Evolutionary conservation across 345 rosid genomes (phyloP).

Genomic region (Citrus sp.): DNA sequence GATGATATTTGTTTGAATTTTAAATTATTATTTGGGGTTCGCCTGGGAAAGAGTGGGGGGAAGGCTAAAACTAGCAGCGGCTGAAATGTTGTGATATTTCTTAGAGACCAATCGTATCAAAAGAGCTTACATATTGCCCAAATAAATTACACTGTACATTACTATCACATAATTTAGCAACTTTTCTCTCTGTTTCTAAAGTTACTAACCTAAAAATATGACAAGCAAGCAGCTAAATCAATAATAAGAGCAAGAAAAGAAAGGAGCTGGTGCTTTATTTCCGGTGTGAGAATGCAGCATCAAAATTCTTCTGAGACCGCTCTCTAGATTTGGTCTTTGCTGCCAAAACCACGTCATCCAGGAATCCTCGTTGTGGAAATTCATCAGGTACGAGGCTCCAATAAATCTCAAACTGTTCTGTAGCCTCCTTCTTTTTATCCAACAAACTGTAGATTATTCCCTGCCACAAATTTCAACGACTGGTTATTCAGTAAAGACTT

Average conservation of each 20-base stretch:
- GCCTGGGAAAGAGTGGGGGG: accelerated
- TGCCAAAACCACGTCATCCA: constrained; percentile 70
- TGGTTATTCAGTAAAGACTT: background rate
- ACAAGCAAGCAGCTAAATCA: background rate
- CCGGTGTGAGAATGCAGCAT: constrained; percentile 36
- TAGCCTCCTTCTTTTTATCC: constrained; percentile 75
- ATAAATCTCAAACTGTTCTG: constrained; percentile 68
- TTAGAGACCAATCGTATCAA: background rate
- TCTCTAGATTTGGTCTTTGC: constrained; percentile 63
- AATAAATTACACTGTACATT: constrained; percentile 1
- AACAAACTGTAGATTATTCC: constrained; percentile 81
- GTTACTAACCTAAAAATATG: background rate
- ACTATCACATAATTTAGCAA: background rate
- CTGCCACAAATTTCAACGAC: constrained; percentile 32
- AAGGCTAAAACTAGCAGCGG: too few species aligned
- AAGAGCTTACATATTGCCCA: background rate
- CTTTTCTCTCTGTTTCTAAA: background rate
- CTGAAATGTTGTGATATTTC: too few species aligned
- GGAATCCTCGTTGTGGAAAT: constrained; percentile 77
- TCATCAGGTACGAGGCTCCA: constrained; percentile 79
- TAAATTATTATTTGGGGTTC: too few species aligned
- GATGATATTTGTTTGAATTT: too few species aligned
- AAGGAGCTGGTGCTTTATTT: constrained; percentile 1
- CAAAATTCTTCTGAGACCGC: constrained; percentile 50
- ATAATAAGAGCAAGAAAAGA: background rate